Percentiles rank a stretch among this genome's conserved stretches.
phyloP scores from a whole-genome alignment of 148 eudicot genomes.

The Oxyria digyna region DNA sequence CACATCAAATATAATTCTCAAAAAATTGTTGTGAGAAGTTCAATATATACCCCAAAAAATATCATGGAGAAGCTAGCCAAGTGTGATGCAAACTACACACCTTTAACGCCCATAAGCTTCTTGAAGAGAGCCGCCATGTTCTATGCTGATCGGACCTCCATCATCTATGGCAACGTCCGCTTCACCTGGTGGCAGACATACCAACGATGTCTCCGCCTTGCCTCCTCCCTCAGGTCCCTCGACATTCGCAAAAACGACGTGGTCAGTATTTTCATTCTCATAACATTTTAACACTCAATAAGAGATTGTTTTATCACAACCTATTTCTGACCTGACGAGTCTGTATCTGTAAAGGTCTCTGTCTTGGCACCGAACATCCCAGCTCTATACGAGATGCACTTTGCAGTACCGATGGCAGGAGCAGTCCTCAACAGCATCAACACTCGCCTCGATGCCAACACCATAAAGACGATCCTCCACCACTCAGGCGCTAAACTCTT shows the following conservation, averaged over 20 bases:
- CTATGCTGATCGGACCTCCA: conserved; percentile 52
- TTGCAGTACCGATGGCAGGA: conserved; percentile 95
- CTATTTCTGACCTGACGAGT: too few relatives aligned
- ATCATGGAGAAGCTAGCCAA: conserved; percentile 53
- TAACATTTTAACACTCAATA: too few relatives aligned
- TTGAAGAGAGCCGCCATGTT: conserved; percentile 55
- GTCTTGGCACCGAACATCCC: conserved; percentile 86
- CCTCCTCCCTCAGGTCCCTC: conserved; percentile 55
- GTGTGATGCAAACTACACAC: conserved; percentile 54
- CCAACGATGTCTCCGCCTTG: conserved; percentile 68
- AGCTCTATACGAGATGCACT: conserved; percentile 86
- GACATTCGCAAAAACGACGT: conserved; percentile 49
- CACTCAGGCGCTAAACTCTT: conserved; percentile 72
- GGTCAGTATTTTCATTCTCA: conserved; percentile 44
- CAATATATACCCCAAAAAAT: not conserved
- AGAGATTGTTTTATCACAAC: too few relatives aligned
- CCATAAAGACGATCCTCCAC: conserved; percentile 50
- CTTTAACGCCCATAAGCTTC: conserved; percentile 68
- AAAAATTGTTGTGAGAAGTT: too few relatives aligned
- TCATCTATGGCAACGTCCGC: conserved; percentile 37
- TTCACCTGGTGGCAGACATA: conserved; percentile 79
- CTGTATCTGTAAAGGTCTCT: conserved; percentile 39
- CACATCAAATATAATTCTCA: not conserved
- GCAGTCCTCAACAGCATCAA: conserved; percentile 75
- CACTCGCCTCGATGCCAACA: conserved; percentile 52